A percentile compares a stretch with the other conserved stretches of the same genome.
Conservation (phyloP, 148 eudicot genomes). For the Rhododendron vialii region DNA sequence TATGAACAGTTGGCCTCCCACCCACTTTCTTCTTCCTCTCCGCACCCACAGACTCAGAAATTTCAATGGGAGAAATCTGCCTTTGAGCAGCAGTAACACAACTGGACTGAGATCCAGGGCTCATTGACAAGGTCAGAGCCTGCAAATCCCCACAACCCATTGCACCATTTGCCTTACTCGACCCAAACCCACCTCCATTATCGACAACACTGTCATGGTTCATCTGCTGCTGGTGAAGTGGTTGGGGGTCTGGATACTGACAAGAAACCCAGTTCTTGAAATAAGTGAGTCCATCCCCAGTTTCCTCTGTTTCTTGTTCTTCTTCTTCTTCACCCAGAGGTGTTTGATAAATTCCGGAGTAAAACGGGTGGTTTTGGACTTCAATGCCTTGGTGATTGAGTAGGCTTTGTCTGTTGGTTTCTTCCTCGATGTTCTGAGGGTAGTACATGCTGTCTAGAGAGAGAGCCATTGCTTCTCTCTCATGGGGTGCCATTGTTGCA, state of each 20-base stretch:
- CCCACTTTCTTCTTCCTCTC: constrained; percentile 58
- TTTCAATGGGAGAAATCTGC: constrained; percentile 37
- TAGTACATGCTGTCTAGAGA: constrained; percentile 52
- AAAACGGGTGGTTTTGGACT: constrained; percentile 24
- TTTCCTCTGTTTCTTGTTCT: constrained; percentile 4
- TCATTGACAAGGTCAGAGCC: constrained; percentile 74
- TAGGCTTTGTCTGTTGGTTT: constrained; percentile 14
- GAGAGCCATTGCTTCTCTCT: constrained; percentile 35
- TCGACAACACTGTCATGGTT: background rate
- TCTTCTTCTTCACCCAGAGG: background rate
- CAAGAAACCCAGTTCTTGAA: constrained; percentile 50
- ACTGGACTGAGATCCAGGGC: constrained; percentile 93
- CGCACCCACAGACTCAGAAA: constrained; percentile 31
- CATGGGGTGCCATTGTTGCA: constrained; percentile 40
- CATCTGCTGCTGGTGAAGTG: background rate
- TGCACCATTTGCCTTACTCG: constrained; percentile 1
- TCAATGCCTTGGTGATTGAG: background rate
- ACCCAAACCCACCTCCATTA: constrained; percentile 19
- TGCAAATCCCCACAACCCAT: constrained; percentile 64
- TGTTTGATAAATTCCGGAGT: constrained; percentile 21
- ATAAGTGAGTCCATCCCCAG: constrained; percentile 33
- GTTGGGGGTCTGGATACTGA: constrained; percentile 19
- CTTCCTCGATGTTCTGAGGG: constrained; percentile 30
- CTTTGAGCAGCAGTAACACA: constrained; percentile 65
- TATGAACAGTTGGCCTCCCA: constrained; percentile 69